Conservation (phyloP, 352 stramenopile genomes). For the Pythium brachiatum region DNA sequence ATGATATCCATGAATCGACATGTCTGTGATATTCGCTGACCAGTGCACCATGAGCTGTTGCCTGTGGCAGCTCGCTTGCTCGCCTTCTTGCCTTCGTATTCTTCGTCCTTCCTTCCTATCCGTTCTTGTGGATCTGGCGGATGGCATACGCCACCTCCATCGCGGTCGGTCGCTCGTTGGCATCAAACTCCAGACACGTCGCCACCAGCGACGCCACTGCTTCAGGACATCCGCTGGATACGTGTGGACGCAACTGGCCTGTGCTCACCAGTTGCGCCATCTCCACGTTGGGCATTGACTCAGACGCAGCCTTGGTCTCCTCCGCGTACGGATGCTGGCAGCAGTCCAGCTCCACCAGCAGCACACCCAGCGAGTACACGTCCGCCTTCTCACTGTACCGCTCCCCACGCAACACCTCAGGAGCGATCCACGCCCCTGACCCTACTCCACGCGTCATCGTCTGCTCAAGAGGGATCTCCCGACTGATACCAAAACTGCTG, state of each 20-base stretch:
- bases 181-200: constrained; percentile 19
- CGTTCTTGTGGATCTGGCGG: not conserved
- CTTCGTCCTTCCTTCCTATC: too few species aligned
- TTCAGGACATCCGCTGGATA: constrained; percentile 5
- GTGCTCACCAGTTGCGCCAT: constrained; percentile 18
- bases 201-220: constrained; percentile 12
- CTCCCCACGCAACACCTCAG: constrained; percentile 31
- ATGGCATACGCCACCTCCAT: not conserved
- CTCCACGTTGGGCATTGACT: not conserved
- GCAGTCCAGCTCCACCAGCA: constrained; percentile 15
- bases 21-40: too few species aligned
- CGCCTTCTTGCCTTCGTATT: too few species aligned
- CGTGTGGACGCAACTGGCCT: constrained; percentile 13
- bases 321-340: constrained; percentile 15
- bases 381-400: constrained; percentile 35
- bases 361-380: constrained; percentile 34
- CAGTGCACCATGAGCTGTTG: too few species aligned
- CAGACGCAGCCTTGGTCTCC: not conserved
- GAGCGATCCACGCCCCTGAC: constrained; percentile 30
- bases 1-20: too few species aligned
- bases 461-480: constrained; percentile 10
- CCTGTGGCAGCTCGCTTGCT: not conserved
- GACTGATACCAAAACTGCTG: constrained; percentile 26
- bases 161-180: not conserved
- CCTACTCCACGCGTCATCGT: constrained; percentile 35